Evolutionary conservation across 2,329 filamentous ascomycete genomes (phyloP), one percentile per base, ranked within the genome.

Genomic region (Elsinoe necatrix): DNA sequence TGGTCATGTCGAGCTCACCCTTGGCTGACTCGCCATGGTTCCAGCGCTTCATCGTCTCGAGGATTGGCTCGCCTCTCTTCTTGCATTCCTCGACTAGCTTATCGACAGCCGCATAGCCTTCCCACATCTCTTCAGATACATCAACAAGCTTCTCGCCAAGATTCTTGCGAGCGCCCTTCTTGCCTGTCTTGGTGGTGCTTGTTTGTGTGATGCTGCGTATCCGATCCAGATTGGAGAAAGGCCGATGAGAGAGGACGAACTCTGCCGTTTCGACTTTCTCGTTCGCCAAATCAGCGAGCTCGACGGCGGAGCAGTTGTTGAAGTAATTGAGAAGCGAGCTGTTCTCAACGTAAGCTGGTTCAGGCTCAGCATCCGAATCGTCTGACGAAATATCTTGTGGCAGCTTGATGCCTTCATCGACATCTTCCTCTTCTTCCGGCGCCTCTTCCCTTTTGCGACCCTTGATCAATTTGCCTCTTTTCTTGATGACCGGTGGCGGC

Each of bases 71-170:
- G 1, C 87, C 88, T 39, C 92, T 77, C 2, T 74, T 72, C 66
- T 92, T 86, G 66, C 91, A 95, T 61, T 85, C 78, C 18, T 80
- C 76, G 14, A 95, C 89, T 7, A 96, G 80, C 42, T 85, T 79
- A 69, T 95, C 91, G 54, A 96, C 89, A 18, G 88, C 88, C 61
- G 86, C 80, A 63, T 93, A 91, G 0, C 87, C 87, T 16, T 79
- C 79, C 72, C 87, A 85, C 78, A 95, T 95, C 21, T 87, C 81
- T 31, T 80, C 67, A 50, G 82, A 84, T 52, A 81, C 80, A 50
- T 87, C 82, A 5, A 87, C 79, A 55, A 87, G 77, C 64, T 79
- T 83, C 55, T 85, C 81, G 1, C 85, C 85, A 60, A 87, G 77
- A 1, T 61, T 58, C 60, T 77, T 77, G 34, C 76, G 77, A 1